These are phyloP conservation scores for Ilyonectria robusta DNA, from an alignment of 2,329 filamentous ascomycete species.

Conservation along the genomic window DNA sequence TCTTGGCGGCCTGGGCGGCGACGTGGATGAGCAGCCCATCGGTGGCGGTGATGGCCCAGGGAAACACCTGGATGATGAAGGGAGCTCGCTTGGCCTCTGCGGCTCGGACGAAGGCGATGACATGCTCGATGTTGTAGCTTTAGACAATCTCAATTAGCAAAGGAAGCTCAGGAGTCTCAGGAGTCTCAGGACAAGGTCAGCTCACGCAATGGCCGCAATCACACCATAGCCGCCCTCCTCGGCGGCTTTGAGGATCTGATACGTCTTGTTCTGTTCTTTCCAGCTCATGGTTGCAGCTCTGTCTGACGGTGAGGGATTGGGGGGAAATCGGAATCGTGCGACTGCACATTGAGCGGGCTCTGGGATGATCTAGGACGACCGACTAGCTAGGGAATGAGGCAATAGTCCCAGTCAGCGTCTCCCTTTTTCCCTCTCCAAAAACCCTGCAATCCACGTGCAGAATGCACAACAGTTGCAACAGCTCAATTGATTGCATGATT, in stretches of 20 bases:
- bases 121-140: conserved; percentile 78
- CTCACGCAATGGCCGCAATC: conserved; percentile 32
- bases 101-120: conserved; percentile 76
- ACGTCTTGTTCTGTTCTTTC: conserved; percentile 33
- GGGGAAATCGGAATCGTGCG: conserved; percentile 2
- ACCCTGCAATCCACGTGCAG: conserved; percentile 12
- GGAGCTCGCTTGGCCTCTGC: conserved; percentile 77
- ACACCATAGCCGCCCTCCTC: conserved; percentile 36
- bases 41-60: conserved; percentile 77
- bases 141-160: conserved; percentile 51
- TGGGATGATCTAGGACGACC: neutral
- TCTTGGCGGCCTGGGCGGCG: conserved; percentile 67
- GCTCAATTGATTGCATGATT: conserved; percentile 1
- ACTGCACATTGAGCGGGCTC: conserved; percentile 1
- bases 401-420: neutral
- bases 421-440: neutral
- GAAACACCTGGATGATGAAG: conserved; percentile 79
- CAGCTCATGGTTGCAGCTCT: conserved; percentile 22
- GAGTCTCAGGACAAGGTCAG: neutral
- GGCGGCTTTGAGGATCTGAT: conserved; percentile 36
- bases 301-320: neutral
- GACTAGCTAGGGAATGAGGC: neutral
- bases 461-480: conserved; percentile 1
- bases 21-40: conserved; percentile 63
- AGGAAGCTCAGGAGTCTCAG: neutral